Conservation (phyloP, 495 filamentous ascomycete species). For the Aspergillus cristatus region DNA sequence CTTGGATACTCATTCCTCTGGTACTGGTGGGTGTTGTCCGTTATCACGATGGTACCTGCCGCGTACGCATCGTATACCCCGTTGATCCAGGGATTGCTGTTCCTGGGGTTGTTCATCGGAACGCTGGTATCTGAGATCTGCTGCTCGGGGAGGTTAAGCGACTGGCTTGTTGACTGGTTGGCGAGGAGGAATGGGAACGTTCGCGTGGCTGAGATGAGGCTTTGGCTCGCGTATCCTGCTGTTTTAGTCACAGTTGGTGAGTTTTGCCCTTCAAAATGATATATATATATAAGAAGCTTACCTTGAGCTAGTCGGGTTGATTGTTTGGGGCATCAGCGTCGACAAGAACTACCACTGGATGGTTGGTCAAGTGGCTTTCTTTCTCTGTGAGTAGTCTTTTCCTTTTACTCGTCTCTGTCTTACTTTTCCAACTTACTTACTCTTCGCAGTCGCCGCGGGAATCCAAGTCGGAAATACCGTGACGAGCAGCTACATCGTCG, state of each 20-base stretch:
- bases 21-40: slow-evolving; percentile 57
- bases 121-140: slow-evolving; percentile 45
- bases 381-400: slow-evolving; percentile 26
- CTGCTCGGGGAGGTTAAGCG: slow-evolving; percentile 46
- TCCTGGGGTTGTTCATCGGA: slow-evolving; percentile 48
- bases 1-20: slow-evolving; percentile 47
- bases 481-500: slow-evolving; percentile 47
- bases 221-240: slow-evolving; percentile 53
- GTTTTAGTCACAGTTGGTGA: slow-evolving; percentile 36
- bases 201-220: slow-evolving; percentile 46
- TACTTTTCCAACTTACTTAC: slow-evolving; percentile 1
- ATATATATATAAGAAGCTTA: not conserved
- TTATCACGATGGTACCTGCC: slow-evolving; percentile 50
- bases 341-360: slow-evolving; percentile 51
- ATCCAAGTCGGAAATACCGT: slow-evolving; percentile 55
- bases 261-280: slow-evolving; percentile 4
- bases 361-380: slow-evolving; percentile 51
- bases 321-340: slow-evolving; percentile 51
- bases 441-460: slow-evolving; percentile 43
- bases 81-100: slow-evolving; percentile 50
- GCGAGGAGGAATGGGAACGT: slow-evolving; percentile 38
- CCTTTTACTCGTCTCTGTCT: not conserved
- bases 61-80: slow-evolving; percentile 45
- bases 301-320: slow-evolving; percentile 21
- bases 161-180: slow-evolving; percentile 38